Conservation (phyloP, 2,329 filamentous ascomycete species). For the Lomentospora prolificans region DNA sequence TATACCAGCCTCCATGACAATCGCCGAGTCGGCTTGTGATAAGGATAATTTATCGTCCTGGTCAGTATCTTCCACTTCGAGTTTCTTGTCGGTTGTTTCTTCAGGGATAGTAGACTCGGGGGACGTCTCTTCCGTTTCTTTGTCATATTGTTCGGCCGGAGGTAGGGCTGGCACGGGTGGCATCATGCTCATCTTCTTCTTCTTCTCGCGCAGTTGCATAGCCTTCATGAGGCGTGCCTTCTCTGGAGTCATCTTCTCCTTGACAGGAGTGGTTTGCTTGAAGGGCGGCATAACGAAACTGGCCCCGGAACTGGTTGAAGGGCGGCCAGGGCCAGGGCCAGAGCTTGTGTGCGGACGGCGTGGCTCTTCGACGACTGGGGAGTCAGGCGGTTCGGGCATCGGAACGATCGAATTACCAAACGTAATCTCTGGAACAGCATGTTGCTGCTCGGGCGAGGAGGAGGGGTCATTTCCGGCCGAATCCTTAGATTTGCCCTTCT, state of each 20-base stretch:
- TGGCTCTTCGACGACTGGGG: slow-evolving; percentile 16
- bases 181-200: slow-evolving; percentile 37
- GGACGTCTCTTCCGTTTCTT: neutral
- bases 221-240: slow-evolving; percentile 92
- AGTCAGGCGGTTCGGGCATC: slow-evolving; percentile 23
- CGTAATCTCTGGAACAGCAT: slow-evolving; percentile 24
- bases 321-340: slow-evolving; percentile 12
- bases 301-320: slow-evolving; percentile 3
- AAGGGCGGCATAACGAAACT: slow-evolving; percentile 8
- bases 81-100: slow-evolving; percentile 14
- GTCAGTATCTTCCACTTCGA: slow-evolving; percentile 15
- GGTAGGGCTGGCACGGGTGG: slow-evolving; percentile 11
- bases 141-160: neutral
- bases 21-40: slow-evolving; percentile 43
- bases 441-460: slow-evolving; percentile 21
- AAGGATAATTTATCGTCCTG: slow-evolving; percentile 26
- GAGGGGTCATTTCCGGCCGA: slow-evolving; percentile 14
- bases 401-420: slow-evolving; percentile 25
- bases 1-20: slow-evolving; percentile 37
- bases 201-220: slow-evolving; percentile 78
- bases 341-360: slow-evolving; percentile 25
- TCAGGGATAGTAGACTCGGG: slow-evolving; percentile 16
- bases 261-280: slow-evolving; percentile 31
- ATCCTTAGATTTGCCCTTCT: slow-evolving; percentile 35
- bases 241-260: slow-evolving; percentile 64